These are phyloP conservation scores for Erucastrum elatum DNA, from an alignment of 345 rosid genomes.

Conservation along the genomic window DNA sequence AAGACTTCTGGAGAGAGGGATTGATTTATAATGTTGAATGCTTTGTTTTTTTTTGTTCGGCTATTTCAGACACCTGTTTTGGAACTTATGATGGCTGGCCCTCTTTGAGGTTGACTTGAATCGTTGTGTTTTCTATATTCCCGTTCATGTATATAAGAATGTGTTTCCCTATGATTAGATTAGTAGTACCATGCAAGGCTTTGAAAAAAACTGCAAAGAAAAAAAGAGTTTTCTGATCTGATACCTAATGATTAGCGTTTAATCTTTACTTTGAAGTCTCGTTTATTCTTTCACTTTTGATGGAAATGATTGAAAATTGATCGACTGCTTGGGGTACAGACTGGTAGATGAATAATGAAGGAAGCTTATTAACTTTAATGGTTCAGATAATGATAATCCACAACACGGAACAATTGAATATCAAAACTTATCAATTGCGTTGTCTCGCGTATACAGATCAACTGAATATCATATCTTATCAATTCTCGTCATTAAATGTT, in stretches of 20 bases:
- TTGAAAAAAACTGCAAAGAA: background rate
- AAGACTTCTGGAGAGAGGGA: conserved; percentile 12
- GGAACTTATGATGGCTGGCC: background rate
- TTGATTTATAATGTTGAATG: background rate
- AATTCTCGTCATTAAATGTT: no score
- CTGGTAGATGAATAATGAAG: background rate
- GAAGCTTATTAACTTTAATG: background rate
- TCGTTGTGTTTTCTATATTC: background rate
- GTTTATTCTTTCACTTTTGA: background rate
- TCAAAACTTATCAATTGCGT: background rate
- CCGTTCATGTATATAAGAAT: conserved; percentile 26
- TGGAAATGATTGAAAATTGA: background rate
- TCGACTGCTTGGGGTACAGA: background rate
- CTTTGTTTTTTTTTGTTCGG: background rate
- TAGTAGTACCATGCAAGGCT: background rate
- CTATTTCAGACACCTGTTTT: conserved; percentile 18
- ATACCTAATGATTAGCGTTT: no score
- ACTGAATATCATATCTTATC: no score
- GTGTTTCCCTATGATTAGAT: background rate
- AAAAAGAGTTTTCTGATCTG: background rate
- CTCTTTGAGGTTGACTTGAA: conserved; percentile 12
- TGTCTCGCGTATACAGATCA: background rate
- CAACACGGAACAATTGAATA: background rate
- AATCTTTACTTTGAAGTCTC: background rate
- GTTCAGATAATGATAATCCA: background rate